Evolutionary conservation across 805 yeast genomes (phyloP).

Genomic region (Myxozyma nipponensis): DNA sequence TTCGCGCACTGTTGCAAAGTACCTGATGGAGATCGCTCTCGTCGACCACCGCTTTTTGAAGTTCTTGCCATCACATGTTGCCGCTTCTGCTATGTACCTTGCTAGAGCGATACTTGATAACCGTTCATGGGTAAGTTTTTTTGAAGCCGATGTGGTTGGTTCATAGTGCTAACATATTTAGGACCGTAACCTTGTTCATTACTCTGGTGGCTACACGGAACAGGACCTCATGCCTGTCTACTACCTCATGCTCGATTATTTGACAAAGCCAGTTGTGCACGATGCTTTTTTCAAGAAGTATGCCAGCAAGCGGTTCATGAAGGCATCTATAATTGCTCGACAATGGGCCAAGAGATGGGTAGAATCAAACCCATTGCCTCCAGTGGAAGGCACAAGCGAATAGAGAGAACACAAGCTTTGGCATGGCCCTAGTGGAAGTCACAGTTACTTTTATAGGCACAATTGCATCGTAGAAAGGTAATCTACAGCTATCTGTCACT

Average conservation of each 20-base stretch:
- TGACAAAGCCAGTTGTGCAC: constrained; percentile 69
- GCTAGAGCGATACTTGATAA: constrained; percentile 70
- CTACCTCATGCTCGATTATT: constrained; percentile 68
- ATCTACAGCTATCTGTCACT: no score
- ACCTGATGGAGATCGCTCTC: constrained; percentile 80
- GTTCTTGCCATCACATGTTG: constrained; percentile 89
- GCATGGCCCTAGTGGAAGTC: no score
- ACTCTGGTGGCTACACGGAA: constrained; percentile 83
- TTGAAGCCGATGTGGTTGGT: neutral
- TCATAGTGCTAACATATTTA: constrained; percentile 40
- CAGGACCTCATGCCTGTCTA: constrained; percentile 68
- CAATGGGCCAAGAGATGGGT: constrained; percentile 36
- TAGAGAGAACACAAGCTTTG: constrained; percentile 4
- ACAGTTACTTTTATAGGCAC: no score
- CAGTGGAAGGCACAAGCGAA: constrained; percentile 1
- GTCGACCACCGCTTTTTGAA: constrained; percentile 87
- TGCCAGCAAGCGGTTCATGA: constrained; percentile 82
- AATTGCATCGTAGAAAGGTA: no score
- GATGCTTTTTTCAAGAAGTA: constrained; percentile 93
- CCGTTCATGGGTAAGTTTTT: constrained; percentile 35
- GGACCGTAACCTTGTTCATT: constrained; percentile 84
- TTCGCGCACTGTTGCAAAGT: constrained; percentile 89
- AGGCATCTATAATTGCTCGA: constrained; percentile 43
- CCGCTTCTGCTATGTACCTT: constrained; percentile 91
- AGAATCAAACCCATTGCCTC: constrained; percentile 12